Evolutionary conservation across 768 basidiomycete species (phyloP), one percentile per base, ranked within the genome.

Genomic region (Calocybe indica): DNA sequence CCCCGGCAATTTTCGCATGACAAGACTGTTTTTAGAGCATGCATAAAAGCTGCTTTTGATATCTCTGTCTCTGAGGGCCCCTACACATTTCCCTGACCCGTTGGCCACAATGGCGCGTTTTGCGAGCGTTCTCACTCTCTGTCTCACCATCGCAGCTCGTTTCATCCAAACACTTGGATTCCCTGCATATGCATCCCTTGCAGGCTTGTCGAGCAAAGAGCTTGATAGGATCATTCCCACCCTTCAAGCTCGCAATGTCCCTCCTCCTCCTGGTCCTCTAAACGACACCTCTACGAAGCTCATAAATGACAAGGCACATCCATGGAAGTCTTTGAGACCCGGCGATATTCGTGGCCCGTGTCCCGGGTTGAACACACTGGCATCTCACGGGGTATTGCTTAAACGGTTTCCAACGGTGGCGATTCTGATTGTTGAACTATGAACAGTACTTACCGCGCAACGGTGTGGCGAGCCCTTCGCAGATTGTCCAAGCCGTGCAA

Each of bases 311-410:
- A 51, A 49, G 31, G 51, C 45, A 33, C 59, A 61, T 37, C 58
- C 58, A 5, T 61, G 58, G 58, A 51, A 50, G n/a, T 49, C 54
- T 28, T 46, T 43, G 14, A 45, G 54, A 22, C 49, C 47, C 31
- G 53, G 42, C 5, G 58, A 60, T 28, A 56, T 60, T 37, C 58
- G 58, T 28, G 58, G 58, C 6, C 58, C 58, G 13, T 60, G 58
- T 30, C 58, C 58, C 31, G 58, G 58, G 13, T 46, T 60, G 32
- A 60, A 60, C 46, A 58, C 58, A 5, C 48, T 60, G 22, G 57
- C 58, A 5, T 60, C 58, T 34, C 58, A 60, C 52, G 58, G 58
- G 46, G 58, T 60, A 40, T 4, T 28, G 36, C 2, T 8, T 6
- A 10, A 6, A 37, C 1, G 4, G 22, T 22, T 22, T 22, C 4